A percentile compares a stretch with the other conserved stretches of the same genome.
Conservation (phyloP, 169 alveolate genomes). For the Plasmodium sp. region DNA sequence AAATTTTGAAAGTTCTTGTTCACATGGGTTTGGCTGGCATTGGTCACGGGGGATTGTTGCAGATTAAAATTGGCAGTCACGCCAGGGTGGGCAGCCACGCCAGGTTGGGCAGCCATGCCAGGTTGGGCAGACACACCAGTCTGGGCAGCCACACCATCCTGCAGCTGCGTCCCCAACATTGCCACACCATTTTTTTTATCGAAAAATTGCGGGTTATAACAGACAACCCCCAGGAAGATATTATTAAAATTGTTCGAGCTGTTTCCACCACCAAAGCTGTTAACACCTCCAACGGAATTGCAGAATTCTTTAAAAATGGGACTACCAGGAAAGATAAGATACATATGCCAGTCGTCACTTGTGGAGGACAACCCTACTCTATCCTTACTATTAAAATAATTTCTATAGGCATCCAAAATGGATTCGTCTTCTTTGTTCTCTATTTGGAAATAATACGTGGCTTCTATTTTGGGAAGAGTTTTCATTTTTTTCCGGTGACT, state of each 20-base stretch:
- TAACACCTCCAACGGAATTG: background rate
- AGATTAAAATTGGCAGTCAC: background rate
- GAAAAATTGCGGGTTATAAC: slow-evolving; percentile 33
- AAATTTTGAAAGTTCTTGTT: background rate
- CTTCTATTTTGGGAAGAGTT: slow-evolving; percentile 39
- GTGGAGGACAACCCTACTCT: slow-evolving; percentile 71
- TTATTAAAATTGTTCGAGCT: slow-evolving; percentile 5
- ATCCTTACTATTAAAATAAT: slow-evolving; percentile 71
- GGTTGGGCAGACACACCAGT: background rate
- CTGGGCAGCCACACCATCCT: background rate
- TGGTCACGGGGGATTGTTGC: background rate
- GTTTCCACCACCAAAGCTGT: background rate
- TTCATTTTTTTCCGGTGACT: slow-evolving; percentile 72
- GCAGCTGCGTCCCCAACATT: background rate
- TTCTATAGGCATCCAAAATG: slow-evolving; percentile 53
- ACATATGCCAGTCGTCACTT: slow-evolving; percentile 61
- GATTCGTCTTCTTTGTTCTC: slow-evolving; percentile 40
- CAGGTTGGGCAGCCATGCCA: no score
- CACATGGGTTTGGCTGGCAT: background rate
- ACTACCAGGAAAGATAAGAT: slow-evolving; percentile 59
- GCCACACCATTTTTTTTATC: slow-evolving; percentile 3
- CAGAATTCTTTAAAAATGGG: slow-evolving; percentile 48
- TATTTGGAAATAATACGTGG: slow-evolving; percentile 61
- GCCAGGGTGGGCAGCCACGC: no score
- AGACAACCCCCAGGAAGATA: slow-evolving; percentile 50